Conservation (phyloP, 768 basidiomycete genomes). For the Boletus subcaerulescens region DNA sequence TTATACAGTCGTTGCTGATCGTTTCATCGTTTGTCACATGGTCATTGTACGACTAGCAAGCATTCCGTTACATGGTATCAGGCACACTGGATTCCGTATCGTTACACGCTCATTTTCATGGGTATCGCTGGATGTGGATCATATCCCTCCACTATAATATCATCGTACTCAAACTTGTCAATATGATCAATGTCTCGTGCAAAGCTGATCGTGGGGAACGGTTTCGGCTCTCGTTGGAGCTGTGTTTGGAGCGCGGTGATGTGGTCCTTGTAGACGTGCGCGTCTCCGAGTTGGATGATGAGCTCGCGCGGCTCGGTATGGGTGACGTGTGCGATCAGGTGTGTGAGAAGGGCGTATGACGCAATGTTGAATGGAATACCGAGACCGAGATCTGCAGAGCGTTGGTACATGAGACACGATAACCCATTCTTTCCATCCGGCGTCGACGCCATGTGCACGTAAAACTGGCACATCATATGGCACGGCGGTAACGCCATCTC, state of each 20-base stretch:
- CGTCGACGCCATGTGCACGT: constrained; percentile 78
- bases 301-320: constrained; percentile 84
- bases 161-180: constrained; percentile 76
- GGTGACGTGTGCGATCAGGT: constrained; percentile 96
- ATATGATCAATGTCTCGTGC: constrained; percentile 65
- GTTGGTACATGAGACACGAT: constrained; percentile 96
- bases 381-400: constrained; percentile 94
- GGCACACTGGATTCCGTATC: neutral
- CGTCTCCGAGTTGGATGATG: constrained; percentile 94
- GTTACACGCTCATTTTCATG: constrained; percentile 94
- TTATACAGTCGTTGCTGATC: too few species aligned
- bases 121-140: constrained; percentile 77
- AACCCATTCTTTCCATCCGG: constrained; percentile 60
- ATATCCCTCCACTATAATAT: constrained; percentile 86
- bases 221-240: constrained; percentile 69
- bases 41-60: neutral
- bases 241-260: constrained; percentile 83
- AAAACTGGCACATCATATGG: constrained; percentile 99
- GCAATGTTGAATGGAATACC: constrained; percentile 99
- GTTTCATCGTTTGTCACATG: too few species aligned
- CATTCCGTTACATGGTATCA: constrained; percentile 4
- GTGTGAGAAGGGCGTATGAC: constrained; percentile 94
- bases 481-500: constrained; percentile 97
- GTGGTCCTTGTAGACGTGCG: constrained; percentile 94
- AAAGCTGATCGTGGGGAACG: constrained; percentile 82